Evolutionary conservation across 192 early-diverging fungal genomes (phyloP).

Genomic region (Entomortierella chlamydospora): DNA sequence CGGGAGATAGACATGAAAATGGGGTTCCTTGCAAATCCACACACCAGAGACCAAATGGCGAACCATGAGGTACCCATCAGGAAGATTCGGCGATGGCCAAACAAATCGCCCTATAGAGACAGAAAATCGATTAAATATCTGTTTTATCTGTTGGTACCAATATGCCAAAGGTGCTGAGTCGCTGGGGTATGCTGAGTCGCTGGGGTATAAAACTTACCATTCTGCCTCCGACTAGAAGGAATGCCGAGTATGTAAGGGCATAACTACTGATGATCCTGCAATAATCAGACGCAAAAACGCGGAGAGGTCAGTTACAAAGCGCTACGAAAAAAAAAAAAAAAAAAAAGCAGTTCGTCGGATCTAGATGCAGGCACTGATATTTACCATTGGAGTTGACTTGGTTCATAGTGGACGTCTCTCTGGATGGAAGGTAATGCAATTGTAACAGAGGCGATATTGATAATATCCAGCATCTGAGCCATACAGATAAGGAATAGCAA

Average conservation of each 20-base stretch:
- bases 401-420: conserved; percentile 29
- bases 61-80: conserved; percentile 45
- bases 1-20: conserved; percentile 54
- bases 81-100: conserved; percentile 52
- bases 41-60: conserved; percentile 41
- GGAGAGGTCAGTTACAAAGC: background rate
- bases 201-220: conserved; percentile 21
- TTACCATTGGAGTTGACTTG: conserved; percentile 44
- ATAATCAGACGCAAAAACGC: background rate
- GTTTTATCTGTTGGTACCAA: background rate
- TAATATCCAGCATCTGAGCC: conserved; percentile 39
- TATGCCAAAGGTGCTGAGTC: no score
- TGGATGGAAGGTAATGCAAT: conserved; percentile 44
- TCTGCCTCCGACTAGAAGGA: conserved; percentile 50
- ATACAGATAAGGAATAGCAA: conserved; percentile 28
- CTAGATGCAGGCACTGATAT: background rate
- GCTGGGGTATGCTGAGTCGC: no score
- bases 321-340: background rate
- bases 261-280: conserved; percentile 38
- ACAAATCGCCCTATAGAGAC: conserved; percentile 42
- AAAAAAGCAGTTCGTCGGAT: no score
- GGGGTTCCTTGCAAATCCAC: conserved; percentile 45
- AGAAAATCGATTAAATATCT: no score
- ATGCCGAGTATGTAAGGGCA: conserved; percentile 52
- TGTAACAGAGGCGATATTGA: conserved; percentile 39